Percentiles rank a stretch among this genome's conserved stretches.
These are phyloP conservation scores for Stylosanthes scabra DNA, from an alignment of 331 rosid genomes.

Conservation along the genomic window DNA sequence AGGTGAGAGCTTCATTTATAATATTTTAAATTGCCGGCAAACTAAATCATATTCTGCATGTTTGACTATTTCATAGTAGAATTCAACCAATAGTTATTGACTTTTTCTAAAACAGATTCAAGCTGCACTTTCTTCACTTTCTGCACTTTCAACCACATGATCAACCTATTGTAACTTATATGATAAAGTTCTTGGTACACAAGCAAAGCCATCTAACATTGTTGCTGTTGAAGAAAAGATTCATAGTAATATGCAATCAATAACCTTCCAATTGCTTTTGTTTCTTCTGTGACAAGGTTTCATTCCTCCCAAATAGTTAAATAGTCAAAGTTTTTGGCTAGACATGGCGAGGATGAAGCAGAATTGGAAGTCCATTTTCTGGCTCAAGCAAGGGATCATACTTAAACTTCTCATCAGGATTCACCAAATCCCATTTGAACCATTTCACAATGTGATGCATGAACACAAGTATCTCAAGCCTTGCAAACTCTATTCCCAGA, in stretches of 20 bases:
- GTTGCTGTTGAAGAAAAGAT: constrained; percentile 63
- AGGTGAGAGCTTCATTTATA: too few species aligned
- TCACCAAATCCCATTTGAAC: constrained; percentile 53
- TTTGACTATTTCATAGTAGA: constrained; percentile 44
- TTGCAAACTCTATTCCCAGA: constrained; percentile 54
- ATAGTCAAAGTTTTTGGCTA: too few species aligned
- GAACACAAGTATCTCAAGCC: constrained; percentile 55
- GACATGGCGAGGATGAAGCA: constrained; percentile 39
- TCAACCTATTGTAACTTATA: neutral
- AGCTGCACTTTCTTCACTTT: too few species aligned
- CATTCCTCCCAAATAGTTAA: too few species aligned
- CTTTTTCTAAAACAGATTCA: too few species aligned
- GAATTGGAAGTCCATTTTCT: constrained; percentile 48
- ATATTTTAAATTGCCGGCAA: too few species aligned
- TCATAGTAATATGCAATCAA: constrained; percentile 28
- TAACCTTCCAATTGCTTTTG: neutral
- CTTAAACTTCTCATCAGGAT: constrained; percentile 48
- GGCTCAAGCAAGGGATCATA: constrained; percentile 55
- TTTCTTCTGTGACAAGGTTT: neutral
- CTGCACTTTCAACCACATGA: constrained; percentile 87
- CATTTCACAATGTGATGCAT: constrained; percentile 51
- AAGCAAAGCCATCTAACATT: constrained; percentile 29
- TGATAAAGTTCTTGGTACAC: neutral
- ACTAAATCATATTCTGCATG: too few species aligned
- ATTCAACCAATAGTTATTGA: constrained; percentile 59